Evolutionary conservation across 768 basidiomycete species (phyloP).

Genomic region (Leccinum olivaceopallidum): DNA sequence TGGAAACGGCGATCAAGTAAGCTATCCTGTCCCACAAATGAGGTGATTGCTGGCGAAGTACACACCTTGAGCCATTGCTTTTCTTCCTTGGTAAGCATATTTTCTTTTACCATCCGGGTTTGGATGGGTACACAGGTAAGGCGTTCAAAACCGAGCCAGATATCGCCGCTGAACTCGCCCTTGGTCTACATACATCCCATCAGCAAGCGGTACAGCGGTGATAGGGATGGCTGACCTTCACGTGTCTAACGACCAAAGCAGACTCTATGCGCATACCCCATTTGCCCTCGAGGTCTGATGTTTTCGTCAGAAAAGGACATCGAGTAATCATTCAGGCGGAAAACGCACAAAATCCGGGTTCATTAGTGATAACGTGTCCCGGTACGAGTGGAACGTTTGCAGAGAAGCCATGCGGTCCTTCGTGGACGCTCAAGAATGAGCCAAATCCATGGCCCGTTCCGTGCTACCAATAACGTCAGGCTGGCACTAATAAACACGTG

Average conservation of each 20-base stretch:
- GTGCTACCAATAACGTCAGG: slow-evolving; percentile 51
- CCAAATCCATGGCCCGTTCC: slow-evolving; percentile 93
- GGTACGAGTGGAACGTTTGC: slow-evolving; percentile 66
- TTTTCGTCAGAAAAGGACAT: slow-evolving; percentile 17
- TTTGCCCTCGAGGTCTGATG: slow-evolving; percentile 66
- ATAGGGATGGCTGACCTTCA: slow-evolving; percentile 36
- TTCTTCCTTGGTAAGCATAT: slow-evolving; percentile 84
- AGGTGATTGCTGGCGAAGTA: slow-evolving; percentile 30
- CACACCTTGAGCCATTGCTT: slow-evolving; percentile 76
- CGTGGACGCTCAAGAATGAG: slow-evolving; percentile 82
- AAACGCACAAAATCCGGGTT: slow-evolving; percentile 86
- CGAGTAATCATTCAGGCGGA: slow-evolving; percentile 9
- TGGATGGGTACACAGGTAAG: slow-evolving; percentile 95
- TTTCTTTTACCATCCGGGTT: slow-evolving; percentile 83
- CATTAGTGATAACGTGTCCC: slow-evolving; percentile 94
- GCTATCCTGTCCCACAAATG: not conserved
- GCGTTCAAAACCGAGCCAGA: slow-evolving; percentile 91
- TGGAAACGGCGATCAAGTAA: slow-evolving; percentile 14
- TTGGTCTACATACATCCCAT: slow-evolving; percentile 51
- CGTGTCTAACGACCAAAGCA: slow-evolving; percentile 70
- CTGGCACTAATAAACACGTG: slow-evolving; percentile 7
- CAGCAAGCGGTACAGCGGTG: slow-evolving; percentile 4
- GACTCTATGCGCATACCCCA: slow-evolving; percentile 96
- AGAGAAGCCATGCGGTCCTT: slow-evolving; percentile 80
- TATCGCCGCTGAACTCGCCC: slow-evolving; percentile 66